phyloP scores from a whole-genome alignment of 1,139 yeast species.

The Debaryomyces subglobosus region DNA sequence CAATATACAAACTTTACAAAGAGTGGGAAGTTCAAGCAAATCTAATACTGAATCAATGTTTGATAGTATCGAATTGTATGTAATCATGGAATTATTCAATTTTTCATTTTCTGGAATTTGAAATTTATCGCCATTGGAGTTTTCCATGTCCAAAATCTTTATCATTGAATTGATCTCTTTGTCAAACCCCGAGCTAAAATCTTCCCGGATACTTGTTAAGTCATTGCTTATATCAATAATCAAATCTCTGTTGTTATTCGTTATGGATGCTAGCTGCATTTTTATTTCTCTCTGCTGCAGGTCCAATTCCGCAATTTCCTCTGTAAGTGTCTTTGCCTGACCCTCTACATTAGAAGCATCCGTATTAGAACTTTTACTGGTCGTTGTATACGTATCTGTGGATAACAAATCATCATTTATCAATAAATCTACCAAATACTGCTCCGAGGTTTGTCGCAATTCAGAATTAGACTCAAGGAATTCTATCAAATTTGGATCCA shows the following conservation, averaged over 20 bases:
- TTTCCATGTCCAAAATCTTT: slow-evolving; percentile 14
- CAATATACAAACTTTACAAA: slow-evolving; percentile 79
- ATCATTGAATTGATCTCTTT: slow-evolving; percentile 26
- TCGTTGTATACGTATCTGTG: slow-evolving; percentile 43
- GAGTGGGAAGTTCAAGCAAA: slow-evolving; percentile 78
- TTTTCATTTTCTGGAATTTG: slow-evolving; percentile 22
- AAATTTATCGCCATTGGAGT: slow-evolving; percentile 1
- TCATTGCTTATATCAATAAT: slow-evolving; percentile 43
- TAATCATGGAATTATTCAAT: slow-evolving; percentile 24
- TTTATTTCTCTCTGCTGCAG: slow-evolving; percentile 34
- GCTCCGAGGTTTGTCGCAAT: slow-evolving; percentile 18
- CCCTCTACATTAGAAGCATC: slow-evolving; percentile 6
- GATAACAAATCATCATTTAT: slow-evolving; percentile 46
- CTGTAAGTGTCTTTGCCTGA: slow-evolving; percentile 35
- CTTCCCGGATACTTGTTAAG: slow-evolving; percentile 27
- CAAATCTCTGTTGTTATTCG: slow-evolving; percentile 42
- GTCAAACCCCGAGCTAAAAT: slow-evolving; percentile 26
- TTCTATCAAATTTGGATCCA: slow-evolving; percentile 19
- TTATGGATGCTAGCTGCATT: slow-evolving; percentile 33
- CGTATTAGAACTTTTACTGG: slow-evolving; percentile 13
- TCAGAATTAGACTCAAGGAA: slow-evolving; percentile 16
- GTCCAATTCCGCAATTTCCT: slow-evolving; percentile 52
- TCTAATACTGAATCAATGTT: slow-evolving; percentile 77
- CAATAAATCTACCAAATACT: slow-evolving; percentile 31
- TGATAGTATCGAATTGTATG: slow-evolving; percentile 47